Evolutionary conservation across 148 eudicot genomes (phyloP), one percentile per base, ranked within the genome.

Genomic region (Vaccinium macrocarpon): DNA sequence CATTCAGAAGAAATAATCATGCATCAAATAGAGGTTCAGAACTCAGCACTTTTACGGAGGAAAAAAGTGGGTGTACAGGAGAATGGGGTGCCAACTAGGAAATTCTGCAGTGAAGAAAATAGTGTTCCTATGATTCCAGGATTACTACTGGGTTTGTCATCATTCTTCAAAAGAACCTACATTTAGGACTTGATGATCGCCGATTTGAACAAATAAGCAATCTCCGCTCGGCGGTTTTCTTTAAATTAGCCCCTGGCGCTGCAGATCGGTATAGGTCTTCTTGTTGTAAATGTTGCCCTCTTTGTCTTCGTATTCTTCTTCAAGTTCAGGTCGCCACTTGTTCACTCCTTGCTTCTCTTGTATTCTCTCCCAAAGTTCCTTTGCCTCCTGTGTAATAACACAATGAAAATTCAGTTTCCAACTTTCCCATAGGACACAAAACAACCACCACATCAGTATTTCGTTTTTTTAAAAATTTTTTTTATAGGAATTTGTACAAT

Each of bases 251-350:
- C 99, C 99, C 83, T 96, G 99, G 77, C 99, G 97, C 81, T 95
- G 98, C 29, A 96, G 90, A 91, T 96, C 99, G 19, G 97, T 88
- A 74, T 88, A 96, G 0, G 99, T 93, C 89, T 96, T 96, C 93
- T 93, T 96, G 86, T 93, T 95, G 81, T 96, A 95, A 27, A 96
- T 94, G 88, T 94, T 96, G 32, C 99, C 99, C 89, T 96, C 99
- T 84, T 86, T 89, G 71, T 95, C 98, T 90, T 96, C 99, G 49
- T 94, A 94, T 81, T 96, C 98, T 86, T 96, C 99, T 88, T 96
- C 99, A 56, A 96, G 95, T 12, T 96, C 99, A 1, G 99, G 98
- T 25, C 98, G 94, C 99, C 99, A 96, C 88, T 96, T 96, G 85
- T 95, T 90, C 86, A 90, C 79, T 51, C 98, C 98, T 88, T 95